Conservation (phyloP, 768 basidiomycete genomes). For the Pleurotus tuber-regium region DNA sequence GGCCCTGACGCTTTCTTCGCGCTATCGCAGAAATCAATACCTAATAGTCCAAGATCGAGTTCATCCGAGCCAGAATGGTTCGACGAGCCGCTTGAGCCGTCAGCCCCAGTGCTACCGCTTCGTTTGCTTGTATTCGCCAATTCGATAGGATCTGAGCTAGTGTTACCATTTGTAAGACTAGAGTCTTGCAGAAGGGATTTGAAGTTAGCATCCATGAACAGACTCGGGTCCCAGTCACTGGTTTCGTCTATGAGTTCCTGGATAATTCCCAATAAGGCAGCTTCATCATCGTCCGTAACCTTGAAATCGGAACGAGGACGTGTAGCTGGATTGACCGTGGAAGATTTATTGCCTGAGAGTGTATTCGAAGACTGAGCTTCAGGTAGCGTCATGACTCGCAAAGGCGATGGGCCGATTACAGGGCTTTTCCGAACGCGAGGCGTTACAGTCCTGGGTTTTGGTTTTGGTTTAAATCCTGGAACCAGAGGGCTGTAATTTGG, state of each 20-base stretch:
- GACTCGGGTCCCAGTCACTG: slow-evolving; percentile 46
- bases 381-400: slow-evolving; percentile 42
- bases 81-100: slow-evolving; percentile 7
- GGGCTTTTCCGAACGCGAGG: slow-evolving; percentile 34
- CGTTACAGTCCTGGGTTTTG: slow-evolving; percentile 17
- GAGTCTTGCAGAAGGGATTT: slow-evolving; percentile 39
- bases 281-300: slow-evolving; percentile 18
- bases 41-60: slow-evolving; percentile 21
- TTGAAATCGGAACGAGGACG: not conserved
- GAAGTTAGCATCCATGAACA: slow-evolving; percentile 48
- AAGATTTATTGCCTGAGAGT: not conserved
- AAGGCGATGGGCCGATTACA: slow-evolving; percentile 42
- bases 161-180: slow-evolving; percentile 9
- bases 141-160: not conserved
- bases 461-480: not conserved
- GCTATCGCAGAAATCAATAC: slow-evolving; percentile 19
- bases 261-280: slow-evolving; percentile 39
- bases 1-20: slow-evolving; percentile 9
- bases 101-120: not conserved
- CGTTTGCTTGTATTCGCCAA: not conserved
- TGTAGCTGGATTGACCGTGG: not conserved
- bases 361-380: slow-evolving; percentile 18
- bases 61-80: slow-evolving; percentile 17
- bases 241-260: slow-evolving; percentile 49
- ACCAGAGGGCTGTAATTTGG: not conserved